Evolutionary conservation across 768 basidiomycete species (phyloP).

Genomic region (Suillus luteus): DNA sequence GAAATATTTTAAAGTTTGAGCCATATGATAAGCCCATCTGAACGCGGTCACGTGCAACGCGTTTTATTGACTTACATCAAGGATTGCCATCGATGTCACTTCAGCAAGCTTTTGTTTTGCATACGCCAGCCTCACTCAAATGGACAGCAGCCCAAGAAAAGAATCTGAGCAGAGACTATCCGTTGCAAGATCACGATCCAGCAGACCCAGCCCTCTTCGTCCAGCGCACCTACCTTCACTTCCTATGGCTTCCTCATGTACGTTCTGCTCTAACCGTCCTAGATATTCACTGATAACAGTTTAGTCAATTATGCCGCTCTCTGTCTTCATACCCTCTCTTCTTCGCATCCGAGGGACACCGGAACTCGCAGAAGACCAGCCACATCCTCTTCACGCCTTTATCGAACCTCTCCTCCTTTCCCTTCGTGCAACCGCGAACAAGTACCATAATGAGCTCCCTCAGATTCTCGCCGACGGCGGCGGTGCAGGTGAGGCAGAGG

Average conservation of each 20-base stretch:
- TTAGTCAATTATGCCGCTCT: constrained; percentile 74
- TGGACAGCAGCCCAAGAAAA: constrained; percentile 68
- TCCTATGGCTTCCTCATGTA: constrained; percentile 79
- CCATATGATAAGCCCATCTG: too few species aligned
- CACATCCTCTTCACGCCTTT: constrained; percentile 58
- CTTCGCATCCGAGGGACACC: constrained; percentile 45
- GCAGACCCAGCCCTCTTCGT: constrained; percentile 60
- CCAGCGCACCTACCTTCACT: constrained; percentile 69
- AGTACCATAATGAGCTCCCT: constrained; percentile 67
- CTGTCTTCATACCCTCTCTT: constrained; percentile 55
- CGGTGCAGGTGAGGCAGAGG: constrained; percentile 65
- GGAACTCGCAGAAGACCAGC: constrained; percentile 27
- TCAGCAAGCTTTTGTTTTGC: constrained; percentile 21
- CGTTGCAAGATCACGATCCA: constrained; percentile 44
- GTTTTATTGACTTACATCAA: neutral
- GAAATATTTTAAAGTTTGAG: too few species aligned
- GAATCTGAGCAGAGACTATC: constrained; percentile 55
- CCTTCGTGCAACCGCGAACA: constrained; percentile 50
- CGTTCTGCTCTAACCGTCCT: constrained; percentile 16
- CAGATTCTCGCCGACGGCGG: constrained; percentile 59
- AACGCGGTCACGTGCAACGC: neutral
- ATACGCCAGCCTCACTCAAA: constrained; percentile 29
- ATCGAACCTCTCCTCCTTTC: constrained; percentile 68
- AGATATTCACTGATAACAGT: constrained; percentile 12
- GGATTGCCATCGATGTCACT: constrained; percentile 12